Evolutionary conservation across 371 early-diverging fungal genomes (phyloP), one percentile per base, ranked within the genome.

Genomic region (Coemansia sp.): DNA sequence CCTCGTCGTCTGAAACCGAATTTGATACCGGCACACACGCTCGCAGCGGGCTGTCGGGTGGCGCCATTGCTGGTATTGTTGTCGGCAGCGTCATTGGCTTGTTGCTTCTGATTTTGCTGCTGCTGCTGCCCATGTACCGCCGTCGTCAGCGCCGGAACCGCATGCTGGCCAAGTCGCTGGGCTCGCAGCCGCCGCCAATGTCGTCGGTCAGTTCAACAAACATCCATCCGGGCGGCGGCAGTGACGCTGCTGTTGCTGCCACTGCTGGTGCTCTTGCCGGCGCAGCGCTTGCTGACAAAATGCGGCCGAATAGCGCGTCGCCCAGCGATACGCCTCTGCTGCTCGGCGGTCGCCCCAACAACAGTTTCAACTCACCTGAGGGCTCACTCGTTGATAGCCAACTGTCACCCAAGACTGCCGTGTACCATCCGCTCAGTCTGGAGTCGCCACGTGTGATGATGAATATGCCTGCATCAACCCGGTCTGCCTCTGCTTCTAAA

Each of bases 361-460:
- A 62, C 59, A 71, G 75, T 64, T 72, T 67, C 37, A 64, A 54
- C 5, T 71, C 71, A 40, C 75, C 63, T 11, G 75, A 75, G 51
- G 71, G 59, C 52, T 58, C 59, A 39, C 30, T 64, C 14, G 42
- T 48, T n/a, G 70, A 61, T 26, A 54, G 61, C 61, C 60, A 54
- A 28, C 20, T 55, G 60, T 69, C 70, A 14, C 64, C 70, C 14
- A 30, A 44, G 25, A 30, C 59, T 2, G 59, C 59, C 5, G 54
- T 53, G 3, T 72, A 72, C 68, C 72, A 72, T 50, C 75, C 75
- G 21, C 64, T 75, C 12, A 72, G 47, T 21, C 61, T 75, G 5
- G 75, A 75, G n/a, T 71, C 75, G 44, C 75, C 75, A 5, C 75
- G 75, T 18, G 64, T 75, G 20, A 52, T 75, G 67, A 64, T 75